Evolutionary conservation across 2,329 filamentous ascomycete genomes (phyloP).

Genomic region (Venturiaceae sp.): DNA sequence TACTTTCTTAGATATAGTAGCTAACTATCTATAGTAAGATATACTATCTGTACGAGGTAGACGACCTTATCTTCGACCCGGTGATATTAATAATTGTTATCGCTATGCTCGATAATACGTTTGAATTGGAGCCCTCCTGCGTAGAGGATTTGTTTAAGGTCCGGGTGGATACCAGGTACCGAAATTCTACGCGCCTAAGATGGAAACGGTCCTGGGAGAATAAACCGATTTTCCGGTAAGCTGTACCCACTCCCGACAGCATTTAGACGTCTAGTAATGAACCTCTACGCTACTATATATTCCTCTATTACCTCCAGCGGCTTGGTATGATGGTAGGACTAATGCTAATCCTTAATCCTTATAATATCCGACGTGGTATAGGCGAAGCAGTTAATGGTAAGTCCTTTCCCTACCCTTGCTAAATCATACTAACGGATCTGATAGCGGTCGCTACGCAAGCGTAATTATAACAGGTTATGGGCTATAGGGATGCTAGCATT

Average conservation of each 20-base stretch:
- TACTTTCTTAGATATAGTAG: not conserved
- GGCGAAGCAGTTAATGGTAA: not conserved
- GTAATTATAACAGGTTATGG: constrained; percentile 1
- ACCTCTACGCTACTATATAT: not conserved
- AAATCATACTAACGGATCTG: not conserved
- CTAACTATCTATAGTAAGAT: not conserved
- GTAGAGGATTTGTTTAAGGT: not conserved
- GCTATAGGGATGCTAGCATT: not conserved
- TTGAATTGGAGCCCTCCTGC: not conserved
- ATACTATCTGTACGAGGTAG: not conserved
- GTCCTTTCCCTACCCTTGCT: not conserved
- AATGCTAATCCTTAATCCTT: not conserved
- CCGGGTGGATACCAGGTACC: not conserved
- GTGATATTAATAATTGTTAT: not conserved
- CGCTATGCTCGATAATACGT: not conserved
- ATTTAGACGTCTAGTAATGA: not conserved
- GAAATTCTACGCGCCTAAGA: not conserved
- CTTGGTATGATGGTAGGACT: not conserved
- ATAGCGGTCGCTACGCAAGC: not conserved
- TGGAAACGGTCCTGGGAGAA: not conserved
- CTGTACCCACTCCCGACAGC: not conserved
- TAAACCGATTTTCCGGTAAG: not conserved
- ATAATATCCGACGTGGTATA: not conserved
- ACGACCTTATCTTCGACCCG: not conserved
- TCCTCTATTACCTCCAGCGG: not conserved